Conservation (phyloP, 2,329 filamentous ascomycete genomes). For the Cladosporium sp. region DNA sequence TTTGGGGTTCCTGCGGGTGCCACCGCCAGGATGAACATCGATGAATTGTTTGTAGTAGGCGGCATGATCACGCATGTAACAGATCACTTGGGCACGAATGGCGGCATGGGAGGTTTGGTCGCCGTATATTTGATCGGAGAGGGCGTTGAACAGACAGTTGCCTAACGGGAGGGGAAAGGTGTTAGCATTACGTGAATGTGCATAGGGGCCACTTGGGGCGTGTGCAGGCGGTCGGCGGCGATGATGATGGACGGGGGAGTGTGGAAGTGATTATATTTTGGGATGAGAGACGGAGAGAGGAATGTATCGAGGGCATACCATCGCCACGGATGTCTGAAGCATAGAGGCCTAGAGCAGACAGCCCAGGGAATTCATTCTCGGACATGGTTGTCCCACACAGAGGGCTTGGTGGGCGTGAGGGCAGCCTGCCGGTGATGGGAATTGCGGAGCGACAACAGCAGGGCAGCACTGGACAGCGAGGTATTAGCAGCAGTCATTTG, state of each 20-base stretch:
- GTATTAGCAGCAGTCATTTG: constrained; percentile 13
- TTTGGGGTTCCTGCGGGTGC: constrained; percentile 54
- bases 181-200: constrained; percentile 15
- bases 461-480: constrained; percentile 7
- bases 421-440: background rate
- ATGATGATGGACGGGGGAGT: constrained; percentile 3
- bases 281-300: background rate
- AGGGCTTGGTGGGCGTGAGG: constrained; percentile 2
- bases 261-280: background rate
- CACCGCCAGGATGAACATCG: constrained; percentile 48
- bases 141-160: constrained; percentile 65
- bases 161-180: constrained; percentile 40
- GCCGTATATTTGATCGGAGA: constrained; percentile 63
- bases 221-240: background rate
- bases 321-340: constrained; percentile 56
- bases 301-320: constrained; percentile 40
- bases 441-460: constrained; percentile 6
- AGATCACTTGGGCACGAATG: constrained; percentile 56
- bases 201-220: constrained; percentile 7
- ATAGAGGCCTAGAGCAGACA: constrained; percentile 55
- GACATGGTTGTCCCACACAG: constrained; percentile 10
- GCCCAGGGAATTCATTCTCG: constrained; percentile 50
- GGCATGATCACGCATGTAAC: constrained; percentile 57
- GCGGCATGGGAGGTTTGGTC: constrained; percentile 52
- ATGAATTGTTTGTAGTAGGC: constrained; percentile 63